phyloP scores from a whole-genome alignment of 2,329 filamentous ascomycete species.

The Cryphonectria naterciae region DNA sequence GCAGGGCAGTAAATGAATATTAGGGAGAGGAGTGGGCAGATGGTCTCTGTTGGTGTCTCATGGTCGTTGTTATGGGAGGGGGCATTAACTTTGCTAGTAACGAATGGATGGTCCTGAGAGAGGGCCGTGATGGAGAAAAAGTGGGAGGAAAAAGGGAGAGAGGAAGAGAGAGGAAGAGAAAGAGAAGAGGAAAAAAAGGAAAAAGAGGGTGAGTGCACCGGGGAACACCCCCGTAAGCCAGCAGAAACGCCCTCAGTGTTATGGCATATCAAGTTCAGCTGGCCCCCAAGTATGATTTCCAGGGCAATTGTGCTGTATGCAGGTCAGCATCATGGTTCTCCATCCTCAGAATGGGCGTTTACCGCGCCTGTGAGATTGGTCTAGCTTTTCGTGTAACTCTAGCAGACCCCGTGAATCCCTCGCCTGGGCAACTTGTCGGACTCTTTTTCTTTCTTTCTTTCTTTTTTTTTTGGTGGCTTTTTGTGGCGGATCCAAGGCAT shows the following conservation, averaged over 20 bases:
- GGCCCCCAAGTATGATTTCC: background rate
- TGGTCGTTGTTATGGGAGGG: background rate
- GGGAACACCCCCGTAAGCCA: background rate
- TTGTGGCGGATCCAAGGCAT: background rate
- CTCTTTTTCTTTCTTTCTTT: background rate
- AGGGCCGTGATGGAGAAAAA: background rate
- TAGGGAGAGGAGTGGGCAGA: background rate
- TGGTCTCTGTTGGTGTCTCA: background rate
- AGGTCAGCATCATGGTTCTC: background rate
- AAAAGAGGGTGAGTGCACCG: background rate
- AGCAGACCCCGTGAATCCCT: background rate
- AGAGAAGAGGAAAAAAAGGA: background rate
- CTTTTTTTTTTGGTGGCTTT: too few species aligned
- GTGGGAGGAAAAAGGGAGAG: background rate
- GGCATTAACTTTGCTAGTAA: background rate
- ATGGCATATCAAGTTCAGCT: background rate
- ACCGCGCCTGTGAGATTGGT: background rate
- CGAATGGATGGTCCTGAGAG: background rate
- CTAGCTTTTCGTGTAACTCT: background rate
- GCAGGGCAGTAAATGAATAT: background rate
- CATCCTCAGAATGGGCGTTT: background rate
- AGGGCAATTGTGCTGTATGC: background rate
- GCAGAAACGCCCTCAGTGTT: too few species aligned
- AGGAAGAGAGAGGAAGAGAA: background rate
- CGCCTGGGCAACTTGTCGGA: background rate